These are phyloP conservation scores for Murraya koenigii DNA, from an alignment of 345 rosid genomes.

Conservation along the genomic window DNA sequence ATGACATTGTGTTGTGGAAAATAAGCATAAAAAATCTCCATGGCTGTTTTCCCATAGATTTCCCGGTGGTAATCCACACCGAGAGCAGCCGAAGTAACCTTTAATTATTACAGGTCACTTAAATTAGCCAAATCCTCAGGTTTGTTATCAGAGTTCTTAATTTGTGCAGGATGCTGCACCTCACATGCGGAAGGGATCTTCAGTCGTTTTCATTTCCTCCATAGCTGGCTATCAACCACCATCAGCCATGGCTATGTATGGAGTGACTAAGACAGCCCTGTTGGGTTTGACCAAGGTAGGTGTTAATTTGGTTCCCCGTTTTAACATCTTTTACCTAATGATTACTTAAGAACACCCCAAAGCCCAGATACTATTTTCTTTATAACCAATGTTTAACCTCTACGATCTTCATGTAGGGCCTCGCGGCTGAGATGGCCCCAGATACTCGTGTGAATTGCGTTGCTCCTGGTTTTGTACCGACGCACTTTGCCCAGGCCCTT, in stretches of 20 bases:
- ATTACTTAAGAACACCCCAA: not conserved
- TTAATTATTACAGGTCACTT: not conserved
- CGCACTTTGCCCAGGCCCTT: constrained; percentile 62
- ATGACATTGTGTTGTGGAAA: not conserved
- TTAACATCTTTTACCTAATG: not conserved
- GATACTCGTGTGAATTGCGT: constrained; percentile 76
- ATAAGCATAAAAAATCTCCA: not conserved
- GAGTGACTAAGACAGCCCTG: constrained; percentile 92
- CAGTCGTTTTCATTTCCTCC: constrained; percentile 73
- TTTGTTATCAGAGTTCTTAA: not conserved
- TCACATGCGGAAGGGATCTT: constrained; percentile 71
- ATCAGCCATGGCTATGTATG: constrained; percentile 77
- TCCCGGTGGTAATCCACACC: no score
- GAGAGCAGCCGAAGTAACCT: no score
- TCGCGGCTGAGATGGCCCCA: constrained; percentile 83
- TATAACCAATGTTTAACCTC: not conserved
- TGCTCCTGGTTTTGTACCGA: constrained; percentile 94
- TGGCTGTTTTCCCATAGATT: not conserved
- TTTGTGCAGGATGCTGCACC: constrained; percentile 69
- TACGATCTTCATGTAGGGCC: constrained; percentile 46
- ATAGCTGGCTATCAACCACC: constrained; percentile 64
- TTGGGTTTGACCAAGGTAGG: constrained; percentile 84
- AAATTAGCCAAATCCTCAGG: no score
- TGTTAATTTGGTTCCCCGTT: not conserved
- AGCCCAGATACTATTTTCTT: not conserved